phyloP scores from a whole-genome alignment of 2,329 filamentous ascomycete species.

The Chrysoporthe deuterocubensis region DNA sequence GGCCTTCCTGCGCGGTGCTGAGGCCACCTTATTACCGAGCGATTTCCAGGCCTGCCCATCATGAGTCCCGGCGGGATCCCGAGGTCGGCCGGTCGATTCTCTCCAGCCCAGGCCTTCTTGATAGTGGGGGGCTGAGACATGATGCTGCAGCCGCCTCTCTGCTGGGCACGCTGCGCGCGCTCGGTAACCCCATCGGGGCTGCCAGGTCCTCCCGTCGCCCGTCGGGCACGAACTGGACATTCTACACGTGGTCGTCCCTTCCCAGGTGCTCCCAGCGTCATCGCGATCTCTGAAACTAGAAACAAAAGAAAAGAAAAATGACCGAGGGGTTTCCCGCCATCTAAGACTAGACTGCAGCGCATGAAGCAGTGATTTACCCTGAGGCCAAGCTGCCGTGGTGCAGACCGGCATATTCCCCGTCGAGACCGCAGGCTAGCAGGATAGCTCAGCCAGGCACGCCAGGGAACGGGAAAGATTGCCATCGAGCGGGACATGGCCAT shows the following conservation, averaged over 20 bases:
- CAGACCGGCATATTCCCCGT: background rate
- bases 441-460: background rate
- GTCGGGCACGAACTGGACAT: background rate
- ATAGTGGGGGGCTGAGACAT: constrained; percentile 5
- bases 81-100: background rate
- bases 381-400: constrained; percentile 16
- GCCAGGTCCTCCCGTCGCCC: background rate
- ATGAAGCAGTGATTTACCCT: constrained; percentile 25
- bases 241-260: background rate
- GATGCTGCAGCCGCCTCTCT: background rate
- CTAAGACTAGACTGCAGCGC: constrained; percentile 9
- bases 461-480: constrained; percentile 13
- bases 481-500: constrained; percentile 1
- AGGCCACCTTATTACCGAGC: background rate
- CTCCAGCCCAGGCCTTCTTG: background rate
- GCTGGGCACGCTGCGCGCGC: background rate
- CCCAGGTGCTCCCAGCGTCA: background rate
- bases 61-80: background rate
- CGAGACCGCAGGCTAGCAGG: background rate
- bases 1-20: background rate
- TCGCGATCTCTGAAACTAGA: background rate
- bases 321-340: background rate
- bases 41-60: background rate
- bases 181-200: background rate
- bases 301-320: background rate